Base-by-base conservation (phyloP, 108 stramenopile genomes). In the Cyclostephanos tholiformis region DNA sequence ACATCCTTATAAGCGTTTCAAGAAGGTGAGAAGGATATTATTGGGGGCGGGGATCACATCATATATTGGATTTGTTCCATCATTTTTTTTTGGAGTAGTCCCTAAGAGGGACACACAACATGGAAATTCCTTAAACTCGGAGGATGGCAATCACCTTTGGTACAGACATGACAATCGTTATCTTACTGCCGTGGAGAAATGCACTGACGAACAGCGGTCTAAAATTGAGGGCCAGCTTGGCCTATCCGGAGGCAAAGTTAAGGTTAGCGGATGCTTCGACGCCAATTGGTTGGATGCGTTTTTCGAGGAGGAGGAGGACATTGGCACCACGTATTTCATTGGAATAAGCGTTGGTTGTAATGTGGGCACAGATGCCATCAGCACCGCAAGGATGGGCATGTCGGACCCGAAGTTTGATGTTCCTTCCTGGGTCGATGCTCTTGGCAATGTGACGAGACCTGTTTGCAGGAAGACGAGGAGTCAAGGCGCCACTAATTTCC, bases 241-340 rank as follows among this genome's bases (percentile, higher is more conserved):
- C 6, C 25, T 53, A 1, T 14, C 13, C 19, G n/a, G 14, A 6
- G 7, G 52, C n/a, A 22, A 1, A 5, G 52, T 25, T 14, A 4
- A 25, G 8, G 49, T 25, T 7, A 8, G 52, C 6, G 52, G 52
- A 53, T 53, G 52, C 14, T 14, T 14, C 8, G n/a, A 19, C n/a
- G 7, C 52, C 17, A 6, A 25, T 19, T 53, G 52, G 52, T 20
- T 53, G 6, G 20, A n/a, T 25, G 8, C 52, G n/a, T 53, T 53
- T n/a, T 53, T 53, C n/a, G 52, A 53, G n/a, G 25, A 53, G 17
- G 52, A 53, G 7, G 52, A 53, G 52, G 52, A 53, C 14, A 53
- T 53, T n/a, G 25, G 52, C 13, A 53, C 52, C 19, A n/a, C 6
- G 7, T 25, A 6, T 25, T 58, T 58, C 57, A 20, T 58, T 32